Percentiles rank a stretch among this genome's conserved stretches.
Conservation (phyloP, 106 monocot species). For the Agapanthus africanus region DNA sequence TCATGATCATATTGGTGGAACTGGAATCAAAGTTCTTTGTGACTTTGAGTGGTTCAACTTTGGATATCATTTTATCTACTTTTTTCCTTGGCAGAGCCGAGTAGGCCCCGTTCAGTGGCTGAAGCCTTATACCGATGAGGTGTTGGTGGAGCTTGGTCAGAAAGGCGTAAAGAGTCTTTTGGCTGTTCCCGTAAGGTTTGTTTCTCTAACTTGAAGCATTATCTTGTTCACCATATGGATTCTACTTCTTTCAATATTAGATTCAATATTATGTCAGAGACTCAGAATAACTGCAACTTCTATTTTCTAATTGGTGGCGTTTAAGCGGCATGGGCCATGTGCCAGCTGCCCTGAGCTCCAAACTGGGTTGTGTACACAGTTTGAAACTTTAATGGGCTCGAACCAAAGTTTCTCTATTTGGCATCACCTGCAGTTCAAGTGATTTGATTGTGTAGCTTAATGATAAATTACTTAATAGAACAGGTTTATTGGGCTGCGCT, state of each 20-base stretch:
- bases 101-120: constrained; percentile 97
- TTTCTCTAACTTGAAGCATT: neutral
- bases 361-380: too few relatives aligned
- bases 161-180: constrained; percentile 82
- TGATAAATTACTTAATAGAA: neutral
- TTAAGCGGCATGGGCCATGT: too few relatives aligned
- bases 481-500: neutral
- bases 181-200: constrained; percentile 86
- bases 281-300: too few relatives aligned
- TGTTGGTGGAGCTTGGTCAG: constrained; percentile 80
- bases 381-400: too few relatives aligned
- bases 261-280: neutral
- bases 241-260: neutral
- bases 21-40: neutral
- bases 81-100: constrained; percentile 58
- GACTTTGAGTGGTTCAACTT: neutral
- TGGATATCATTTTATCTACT: neutral
- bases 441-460: neutral
- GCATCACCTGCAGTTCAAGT: neutral
- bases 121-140: constrained; percentile 98
- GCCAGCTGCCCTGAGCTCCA: too few relatives aligned
- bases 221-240: neutral
- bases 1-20: neutral
- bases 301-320: too few relatives aligned
- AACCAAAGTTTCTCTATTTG: too few relatives aligned